Conservation (phyloP, 2,329 filamentous ascomycete genomes). For the Tolypocladium sp. region DNA sequence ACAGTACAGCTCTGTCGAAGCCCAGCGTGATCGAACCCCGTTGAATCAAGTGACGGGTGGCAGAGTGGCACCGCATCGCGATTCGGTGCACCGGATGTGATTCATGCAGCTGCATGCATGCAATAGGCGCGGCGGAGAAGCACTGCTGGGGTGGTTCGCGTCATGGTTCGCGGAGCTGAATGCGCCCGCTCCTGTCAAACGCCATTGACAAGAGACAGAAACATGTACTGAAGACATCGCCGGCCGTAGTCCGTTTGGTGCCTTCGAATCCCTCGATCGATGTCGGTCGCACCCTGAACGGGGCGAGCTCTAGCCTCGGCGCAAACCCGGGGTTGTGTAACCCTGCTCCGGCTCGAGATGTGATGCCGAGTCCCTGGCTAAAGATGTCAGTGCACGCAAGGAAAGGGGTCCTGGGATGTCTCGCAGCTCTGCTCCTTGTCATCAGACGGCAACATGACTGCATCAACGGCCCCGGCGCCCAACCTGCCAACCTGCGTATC, state of each 20-base stretch:
- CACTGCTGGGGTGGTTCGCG: not conserved
- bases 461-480: too few relatives aligned
- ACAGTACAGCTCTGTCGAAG: not conserved
- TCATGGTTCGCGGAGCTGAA: not conserved
- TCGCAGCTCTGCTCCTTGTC: not conserved
- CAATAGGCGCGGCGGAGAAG: not conserved
- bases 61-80: not conserved
- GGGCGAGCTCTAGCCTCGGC: not conserved
- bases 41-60: not conserved
- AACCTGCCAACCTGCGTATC: too few relatives aligned
- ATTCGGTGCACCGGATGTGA: not conserved
- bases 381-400: too few relatives aligned
- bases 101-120: constrained; percentile 3
- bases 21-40: not conserved
- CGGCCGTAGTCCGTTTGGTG: not conserved
- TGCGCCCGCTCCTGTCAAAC: not conserved
- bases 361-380: not conserved
- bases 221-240: not conserved
- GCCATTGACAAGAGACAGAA: not conserved
- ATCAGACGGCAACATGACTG: not conserved
- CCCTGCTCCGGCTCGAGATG: not conserved
- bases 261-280: not conserved
- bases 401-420: not conserved
- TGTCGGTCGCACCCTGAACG: not conserved
- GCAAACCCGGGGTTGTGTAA: not conserved